Conservation (phyloP, 169 alveolate species). For the Plasmodium falciparum region DNA sequence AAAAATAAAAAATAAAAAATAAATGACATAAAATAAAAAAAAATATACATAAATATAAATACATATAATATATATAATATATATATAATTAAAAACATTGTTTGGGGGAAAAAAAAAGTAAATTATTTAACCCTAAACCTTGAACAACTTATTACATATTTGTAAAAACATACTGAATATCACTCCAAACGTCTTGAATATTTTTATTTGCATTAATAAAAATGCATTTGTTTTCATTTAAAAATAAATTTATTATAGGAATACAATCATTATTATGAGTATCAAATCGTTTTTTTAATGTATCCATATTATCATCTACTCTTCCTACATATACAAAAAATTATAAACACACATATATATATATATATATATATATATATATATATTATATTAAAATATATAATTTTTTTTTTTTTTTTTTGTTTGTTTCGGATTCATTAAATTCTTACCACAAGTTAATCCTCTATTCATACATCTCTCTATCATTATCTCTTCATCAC, state of each 20-base stretch:
- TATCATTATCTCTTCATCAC: conserved; percentile 78
- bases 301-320: conserved; percentile 95
- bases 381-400: neutral
- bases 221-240: conserved; percentile 86
- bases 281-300: conserved; percentile 93
- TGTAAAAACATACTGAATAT: conserved; percentile 63
- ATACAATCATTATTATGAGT: conserved; percentile 93
- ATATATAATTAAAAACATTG: too few species aligned
- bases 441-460: conserved; percentile 72
- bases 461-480: conserved; percentile 81
- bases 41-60: too few species aligned
- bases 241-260: conserved; percentile 92
- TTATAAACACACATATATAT: neutral
- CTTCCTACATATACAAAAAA: conserved; percentile 87
- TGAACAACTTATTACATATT: conserved; percentile 34
- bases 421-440: neutral
- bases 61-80: too few species aligned
- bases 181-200: conserved; percentile 88
- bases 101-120: too few species aligned
- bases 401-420: too few species aligned
- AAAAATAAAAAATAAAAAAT: too few species aligned
- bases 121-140: too few species aligned
- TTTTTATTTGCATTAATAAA: conserved; percentile 85
- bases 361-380: neutral
- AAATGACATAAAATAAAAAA: too few species aligned